phyloP scores from a whole-genome alignment of 108 stramenopile genomes.

The Mayamaea pseudoterrestris region DNA sequence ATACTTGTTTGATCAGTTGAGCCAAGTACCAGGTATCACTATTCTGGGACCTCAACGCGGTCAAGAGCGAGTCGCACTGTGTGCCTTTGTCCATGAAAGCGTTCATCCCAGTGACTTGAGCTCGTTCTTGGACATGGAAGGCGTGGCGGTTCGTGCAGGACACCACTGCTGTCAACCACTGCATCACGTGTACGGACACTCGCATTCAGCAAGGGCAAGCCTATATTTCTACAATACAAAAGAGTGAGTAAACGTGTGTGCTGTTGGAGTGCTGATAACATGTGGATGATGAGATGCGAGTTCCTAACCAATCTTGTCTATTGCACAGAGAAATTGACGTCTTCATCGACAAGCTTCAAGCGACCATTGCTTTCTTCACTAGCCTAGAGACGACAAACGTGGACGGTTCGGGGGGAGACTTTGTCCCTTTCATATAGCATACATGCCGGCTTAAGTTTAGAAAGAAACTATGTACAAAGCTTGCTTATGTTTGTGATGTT shows the following conservation, averaged over 20 bases:
- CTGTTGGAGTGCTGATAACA: too few relatives aligned
- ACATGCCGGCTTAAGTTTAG: too few relatives aligned
- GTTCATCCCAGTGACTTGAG: constrained; percentile 91
- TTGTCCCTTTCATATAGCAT: constrained; percentile 70
- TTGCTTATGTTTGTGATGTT: too few relatives aligned
- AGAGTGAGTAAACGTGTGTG: constrained; percentile 38
- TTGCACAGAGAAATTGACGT: constrained; percentile 55
- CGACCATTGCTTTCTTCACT: constrained; percentile 54
- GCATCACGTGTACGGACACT: constrained; percentile 75
- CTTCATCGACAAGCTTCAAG: constrained; percentile 57
- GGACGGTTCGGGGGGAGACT: constrained; percentile 30
- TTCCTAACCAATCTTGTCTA: too few relatives aligned
- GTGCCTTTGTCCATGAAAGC: constrained; percentile 69
- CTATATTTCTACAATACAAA: constrained; percentile 85
- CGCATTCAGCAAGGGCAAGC: constrained; percentile 79
- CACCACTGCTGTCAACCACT: constrained; percentile 98
- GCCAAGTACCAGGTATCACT: constrained; percentile 58
- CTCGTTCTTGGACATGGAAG: constrained; percentile 92
- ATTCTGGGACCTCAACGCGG: constrained; percentile 69
- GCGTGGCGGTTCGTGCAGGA: constrained; percentile 89
- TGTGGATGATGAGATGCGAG: too few relatives aligned
- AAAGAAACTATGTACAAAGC: too few relatives aligned
- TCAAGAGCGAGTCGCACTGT: constrained; percentile 34
- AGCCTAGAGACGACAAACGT: constrained; percentile 16
- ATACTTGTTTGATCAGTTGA: constrained; percentile 64